Conservation (phyloP, 768 basidiomycete genomes). For the Rhizopogon sp. region DNA sequence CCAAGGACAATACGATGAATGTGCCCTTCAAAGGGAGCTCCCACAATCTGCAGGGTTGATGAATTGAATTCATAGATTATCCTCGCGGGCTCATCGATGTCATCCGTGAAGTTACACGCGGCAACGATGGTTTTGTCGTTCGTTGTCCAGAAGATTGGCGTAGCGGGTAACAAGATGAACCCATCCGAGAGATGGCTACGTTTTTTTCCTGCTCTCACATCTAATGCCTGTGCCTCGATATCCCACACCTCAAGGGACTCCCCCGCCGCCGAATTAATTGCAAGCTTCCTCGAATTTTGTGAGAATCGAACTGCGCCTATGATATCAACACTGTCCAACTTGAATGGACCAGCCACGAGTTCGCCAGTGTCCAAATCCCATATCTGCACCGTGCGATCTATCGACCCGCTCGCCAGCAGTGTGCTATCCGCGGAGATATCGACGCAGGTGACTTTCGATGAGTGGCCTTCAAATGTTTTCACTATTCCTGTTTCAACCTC, state of each 20-base stretch:
- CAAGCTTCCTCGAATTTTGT: not conserved
- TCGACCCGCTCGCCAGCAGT: not conserved
- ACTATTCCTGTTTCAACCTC: not conserved
- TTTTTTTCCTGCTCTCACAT: not conserved
- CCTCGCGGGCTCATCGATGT: too few species aligned
- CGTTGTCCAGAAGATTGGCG: not conserved
- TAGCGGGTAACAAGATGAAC: too few species aligned
- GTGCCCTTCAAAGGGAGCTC: too few species aligned
- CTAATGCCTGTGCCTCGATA: not conserved
- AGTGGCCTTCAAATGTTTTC: not conserved
- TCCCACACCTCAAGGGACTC: not conserved
- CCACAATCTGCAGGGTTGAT: too few species aligned
- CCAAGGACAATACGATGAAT: too few species aligned
- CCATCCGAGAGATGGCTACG: too few species aligned
- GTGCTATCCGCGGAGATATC: not conserved
- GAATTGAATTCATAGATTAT: too few species aligned
- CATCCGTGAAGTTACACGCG: not conserved
- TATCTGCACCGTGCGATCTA: too few species aligned
- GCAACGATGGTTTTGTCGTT: not conserved
- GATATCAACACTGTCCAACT: not conserved
- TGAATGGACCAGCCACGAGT: not conserved
- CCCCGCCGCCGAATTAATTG: not conserved
- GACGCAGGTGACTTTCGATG: not conserved
- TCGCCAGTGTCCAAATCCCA: not conserved
- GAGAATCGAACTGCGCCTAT: not conserved